phyloP scores from a whole-genome alignment of 495 filamentous ascomycete genomes.

The Aspergillus conjunctus region DNA sequence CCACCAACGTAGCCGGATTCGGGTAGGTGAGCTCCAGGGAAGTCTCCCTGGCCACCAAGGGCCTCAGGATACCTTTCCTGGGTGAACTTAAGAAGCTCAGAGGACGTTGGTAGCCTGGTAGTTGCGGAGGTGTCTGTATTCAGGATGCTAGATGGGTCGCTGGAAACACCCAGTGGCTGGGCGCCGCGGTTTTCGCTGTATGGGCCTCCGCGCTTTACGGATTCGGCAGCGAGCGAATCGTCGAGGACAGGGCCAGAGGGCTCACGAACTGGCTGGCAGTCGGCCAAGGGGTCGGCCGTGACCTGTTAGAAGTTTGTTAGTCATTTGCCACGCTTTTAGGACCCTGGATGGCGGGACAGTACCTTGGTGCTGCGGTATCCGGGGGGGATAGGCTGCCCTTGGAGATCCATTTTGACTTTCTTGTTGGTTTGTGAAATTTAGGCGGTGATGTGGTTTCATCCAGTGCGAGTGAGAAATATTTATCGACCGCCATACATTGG shows the following conservation, averaged over 20 bases:
- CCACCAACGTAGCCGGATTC: constrained; percentile 47
- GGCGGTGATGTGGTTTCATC: too few species aligned
- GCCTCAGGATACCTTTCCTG: constrained; percentile 53
- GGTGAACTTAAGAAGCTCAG: constrained; percentile 47
- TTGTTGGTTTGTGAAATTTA: too few species aligned
- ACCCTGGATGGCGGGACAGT: not conserved
- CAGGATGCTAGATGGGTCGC: constrained; percentile 54
- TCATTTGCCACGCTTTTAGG: not conserved
- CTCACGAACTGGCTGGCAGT: constrained; percentile 50
- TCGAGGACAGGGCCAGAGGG: constrained; percentile 57
- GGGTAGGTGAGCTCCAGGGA: constrained; percentile 47
- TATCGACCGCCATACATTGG: too few species aligned
- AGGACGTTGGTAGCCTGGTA: constrained; percentile 39
- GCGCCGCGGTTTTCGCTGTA: constrained; percentile 56
- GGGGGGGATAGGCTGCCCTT: constrained; percentile 47
- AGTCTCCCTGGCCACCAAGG: constrained; percentile 52
- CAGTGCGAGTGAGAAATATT: too few species aligned
- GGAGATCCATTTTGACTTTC: constrained; percentile 50
- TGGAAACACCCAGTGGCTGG: constrained; percentile 50
- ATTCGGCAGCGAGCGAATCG: constrained; percentile 69
- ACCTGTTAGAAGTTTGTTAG: constrained; percentile 26
- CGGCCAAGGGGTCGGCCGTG: constrained; percentile 52
- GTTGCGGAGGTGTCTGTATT: constrained; percentile 44
- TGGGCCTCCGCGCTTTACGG: constrained; percentile 50
- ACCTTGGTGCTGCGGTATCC: constrained; percentile 48